Evolutionary conservation across 192 early-diverging fungal genomes (phyloP).

Genomic region (Coemansia sp.): DNA sequence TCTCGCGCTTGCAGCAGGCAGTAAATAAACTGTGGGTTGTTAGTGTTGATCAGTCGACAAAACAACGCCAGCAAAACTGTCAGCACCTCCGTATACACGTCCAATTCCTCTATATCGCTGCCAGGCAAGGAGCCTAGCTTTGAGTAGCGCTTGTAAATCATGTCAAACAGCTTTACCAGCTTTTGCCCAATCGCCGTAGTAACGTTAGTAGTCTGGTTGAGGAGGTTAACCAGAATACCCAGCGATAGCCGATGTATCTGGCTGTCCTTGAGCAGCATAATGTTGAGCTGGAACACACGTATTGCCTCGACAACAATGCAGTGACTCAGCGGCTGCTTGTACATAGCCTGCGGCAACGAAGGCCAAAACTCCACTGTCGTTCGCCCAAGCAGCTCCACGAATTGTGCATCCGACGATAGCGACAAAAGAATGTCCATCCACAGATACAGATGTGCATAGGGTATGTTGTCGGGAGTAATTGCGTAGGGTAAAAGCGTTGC

Average conservation of each 20-base stretch:
- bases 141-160: conserved; percentile 35
- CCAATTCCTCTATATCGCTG: conserved; percentile 21
- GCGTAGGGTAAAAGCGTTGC: conserved; percentile 22
- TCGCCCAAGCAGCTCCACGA: conserved; percentile 45
- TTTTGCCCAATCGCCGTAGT: conserved; percentile 38
- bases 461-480: conserved; percentile 32
- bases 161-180: conserved; percentile 48
- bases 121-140: conserved; percentile 18
- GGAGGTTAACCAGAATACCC: conserved; percentile 38
- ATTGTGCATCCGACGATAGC: conserved; percentile 35
- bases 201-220: conserved; percentile 26
- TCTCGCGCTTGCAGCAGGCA: conserved; percentile 44
- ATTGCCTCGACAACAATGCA: conserved; percentile 41
- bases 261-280: conserved; percentile 44
- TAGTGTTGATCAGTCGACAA: conserved; percentile 32
- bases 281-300: conserved; percentile 50
- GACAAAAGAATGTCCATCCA: conserved; percentile 36
- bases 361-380: conserved; percentile 46
- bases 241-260: conserved; percentile 42
- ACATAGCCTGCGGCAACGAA: conserved; percentile 32
- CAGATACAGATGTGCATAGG: conserved; percentile 40
- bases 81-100: conserved; percentile 41
- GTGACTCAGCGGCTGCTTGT: conserved; percentile 38
- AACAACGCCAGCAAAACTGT: conserved; percentile 36
- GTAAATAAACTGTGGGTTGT: conserved; percentile 54